Evolutionary conservation across 495 filamentous ascomycete genomes (phyloP).

Genomic region (Penicillium coprophilum): DNA sequence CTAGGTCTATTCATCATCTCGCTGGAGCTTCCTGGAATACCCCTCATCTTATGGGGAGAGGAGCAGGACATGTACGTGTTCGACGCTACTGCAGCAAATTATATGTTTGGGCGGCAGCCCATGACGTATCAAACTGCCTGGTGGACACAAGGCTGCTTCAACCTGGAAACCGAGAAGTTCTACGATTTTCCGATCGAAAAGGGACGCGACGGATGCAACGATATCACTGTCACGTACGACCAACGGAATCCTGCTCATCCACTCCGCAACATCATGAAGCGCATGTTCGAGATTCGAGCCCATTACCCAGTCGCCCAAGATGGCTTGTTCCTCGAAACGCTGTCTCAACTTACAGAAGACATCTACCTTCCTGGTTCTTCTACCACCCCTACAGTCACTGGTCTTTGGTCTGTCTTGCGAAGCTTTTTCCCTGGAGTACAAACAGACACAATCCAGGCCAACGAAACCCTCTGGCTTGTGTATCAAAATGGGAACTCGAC

Average conservation of each 20-base stretch:
- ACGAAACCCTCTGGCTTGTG: slow-evolving; percentile 50
- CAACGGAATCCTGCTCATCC: slow-evolving; percentile 55
- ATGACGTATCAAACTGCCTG: slow-evolving; percentile 52
- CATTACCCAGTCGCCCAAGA: slow-evolving; percentile 51
- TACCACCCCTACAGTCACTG: slow-evolving; percentile 45
- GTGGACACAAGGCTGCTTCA: slow-evolving; percentile 55
- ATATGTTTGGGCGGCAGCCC: slow-evolving; percentile 50
- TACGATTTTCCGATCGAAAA: slow-evolving; percentile 46
- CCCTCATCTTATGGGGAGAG: slow-evolving; percentile 51
- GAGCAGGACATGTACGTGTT: slow-evolving; percentile 53
- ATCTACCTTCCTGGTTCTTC: slow-evolving; percentile 47
- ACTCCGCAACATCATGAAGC: slow-evolving; percentile 47
- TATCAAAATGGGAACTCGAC: slow-evolving; percentile 50
- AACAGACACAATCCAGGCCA: slow-evolving; percentile 24
- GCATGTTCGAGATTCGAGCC: slow-evolving; percentile 49
- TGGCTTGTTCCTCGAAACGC: slow-evolving; percentile 41
- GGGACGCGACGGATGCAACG: slow-evolving; percentile 44
- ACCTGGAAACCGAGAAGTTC: slow-evolving; percentile 45
- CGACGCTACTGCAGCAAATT: slow-evolving; percentile 50
- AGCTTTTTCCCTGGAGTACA: slow-evolving; percentile 46
- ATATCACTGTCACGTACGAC: slow-evolving; percentile 50
- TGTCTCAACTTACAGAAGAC: slow-evolving; percentile 44
- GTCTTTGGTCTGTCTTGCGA: slow-evolving; percentile 48
- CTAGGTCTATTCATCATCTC: slow-evolving; percentile 48
- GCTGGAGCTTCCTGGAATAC: slow-evolving; percentile 50